A percentile compares a stretch with the other conserved stretches of the same genome.
Evolutionary conservation across 192 early-diverging fungal species (phyloP).

Genomic region (Martensiomyces pterosporus): DNA sequence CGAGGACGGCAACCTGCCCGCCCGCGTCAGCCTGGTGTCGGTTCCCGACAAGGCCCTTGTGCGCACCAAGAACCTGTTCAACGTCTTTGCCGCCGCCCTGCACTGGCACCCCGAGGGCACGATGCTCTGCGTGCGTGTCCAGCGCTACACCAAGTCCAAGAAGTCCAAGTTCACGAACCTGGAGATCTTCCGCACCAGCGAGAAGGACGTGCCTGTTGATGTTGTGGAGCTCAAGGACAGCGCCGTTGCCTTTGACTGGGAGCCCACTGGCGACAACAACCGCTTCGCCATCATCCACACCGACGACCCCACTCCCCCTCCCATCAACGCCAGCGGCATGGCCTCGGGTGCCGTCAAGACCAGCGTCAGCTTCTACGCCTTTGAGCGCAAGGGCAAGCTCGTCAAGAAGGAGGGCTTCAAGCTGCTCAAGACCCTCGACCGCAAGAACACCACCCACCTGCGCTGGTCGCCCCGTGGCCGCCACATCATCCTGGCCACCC

Average conservation of each 20-base stretch:
- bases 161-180: conserved; percentile 84
- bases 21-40: conserved; percentile 85
- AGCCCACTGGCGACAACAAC: conserved; percentile 71
- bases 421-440: conserved; percentile 77
- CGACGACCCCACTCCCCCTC: conserved; percentile 60
- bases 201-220: conserved; percentile 96
- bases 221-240: conserved; percentile 85
- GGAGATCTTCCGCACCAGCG: conserved; percentile 89
- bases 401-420: conserved; percentile 64
- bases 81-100: conserved; percentile 81
- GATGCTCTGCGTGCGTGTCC: conserved; percentile 89
- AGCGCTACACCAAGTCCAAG: conserved; percentile 87
- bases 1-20: conserved; percentile 91
- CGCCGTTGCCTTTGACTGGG: conserved; percentile 91
- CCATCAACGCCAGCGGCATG: conserved; percentile 50
- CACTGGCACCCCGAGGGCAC: conserved; percentile 90
- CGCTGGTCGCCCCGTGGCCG: conserved; percentile 97
- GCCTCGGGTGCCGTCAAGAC: conserved; percentile 56
- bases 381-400: conserved; percentile 69
- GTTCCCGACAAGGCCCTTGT: conserved; percentile 82
- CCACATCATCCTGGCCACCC: conserved; percentile 80
- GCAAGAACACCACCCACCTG: conserved; percentile 77
- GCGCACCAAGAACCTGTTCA: conserved; percentile 98
- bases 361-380: conserved; percentile 78
- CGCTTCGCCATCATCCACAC: conserved; percentile 89